Conservation (phyloP, 1,139 yeast genomes). For the Wickerhamomyces sp. region DNA sequence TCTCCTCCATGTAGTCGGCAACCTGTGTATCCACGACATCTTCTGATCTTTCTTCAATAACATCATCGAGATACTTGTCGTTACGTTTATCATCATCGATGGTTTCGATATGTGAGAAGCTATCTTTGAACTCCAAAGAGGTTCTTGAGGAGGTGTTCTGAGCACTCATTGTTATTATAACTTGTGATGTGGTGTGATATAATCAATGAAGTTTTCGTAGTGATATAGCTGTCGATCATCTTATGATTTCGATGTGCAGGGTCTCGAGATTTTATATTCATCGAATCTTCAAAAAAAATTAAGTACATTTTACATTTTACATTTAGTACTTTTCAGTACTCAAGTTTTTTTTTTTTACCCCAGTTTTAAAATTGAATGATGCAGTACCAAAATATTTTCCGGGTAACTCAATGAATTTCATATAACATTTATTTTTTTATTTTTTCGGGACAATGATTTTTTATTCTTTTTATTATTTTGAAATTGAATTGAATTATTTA, state of each 20-base stretch:
- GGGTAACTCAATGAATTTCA: no score
- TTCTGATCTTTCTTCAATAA: neutral
- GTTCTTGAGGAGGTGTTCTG: neutral
- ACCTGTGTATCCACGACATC: constrained; percentile 6
- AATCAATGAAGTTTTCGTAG: neutral
- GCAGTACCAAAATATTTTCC: neutral
- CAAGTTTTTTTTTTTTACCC: neutral
- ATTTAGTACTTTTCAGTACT: no score
- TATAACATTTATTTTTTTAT: no score
- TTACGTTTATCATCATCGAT: neutral
- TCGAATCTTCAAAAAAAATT: no score
- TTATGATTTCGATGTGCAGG: neutral
- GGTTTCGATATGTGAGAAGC: constrained; percentile 1
- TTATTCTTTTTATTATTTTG: no score
- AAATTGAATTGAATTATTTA: no score
- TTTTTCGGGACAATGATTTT: no score
- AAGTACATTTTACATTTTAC: no score
- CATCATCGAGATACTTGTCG: neutral
- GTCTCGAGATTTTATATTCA: no score
- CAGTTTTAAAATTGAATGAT: neutral
- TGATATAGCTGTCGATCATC: neutral
- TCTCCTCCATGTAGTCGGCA: constrained; percentile 7
- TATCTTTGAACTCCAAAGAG: constrained; percentile 1
- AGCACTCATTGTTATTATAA: neutral
- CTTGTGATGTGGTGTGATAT: neutral